These are phyloP conservation scores for Boletus sp. DNA, from an alignment of 768 basidiomycete species.

Conservation along the genomic window DNA sequence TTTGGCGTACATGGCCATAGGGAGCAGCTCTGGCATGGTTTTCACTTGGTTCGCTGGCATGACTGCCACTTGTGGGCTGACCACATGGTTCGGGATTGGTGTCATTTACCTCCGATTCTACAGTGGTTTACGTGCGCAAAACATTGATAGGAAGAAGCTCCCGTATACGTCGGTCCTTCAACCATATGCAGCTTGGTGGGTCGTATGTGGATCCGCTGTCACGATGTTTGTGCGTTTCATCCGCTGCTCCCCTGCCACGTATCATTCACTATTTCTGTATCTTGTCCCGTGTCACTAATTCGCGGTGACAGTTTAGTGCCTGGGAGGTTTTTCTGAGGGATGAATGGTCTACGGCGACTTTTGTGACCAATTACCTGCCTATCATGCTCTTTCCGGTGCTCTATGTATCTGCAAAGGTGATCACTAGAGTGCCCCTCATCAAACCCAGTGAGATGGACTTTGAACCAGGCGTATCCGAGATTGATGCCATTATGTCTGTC, in stretches of 20 bases:
- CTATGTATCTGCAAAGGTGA: constrained; percentile 32
- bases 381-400: constrained; percentile 43
- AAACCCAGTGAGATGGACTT: constrained; percentile 22
- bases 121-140: constrained; percentile 45
- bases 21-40: constrained; percentile 32
- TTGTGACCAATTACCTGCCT: constrained; percentile 39
- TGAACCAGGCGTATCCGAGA: constrained; percentile 8
- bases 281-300: neutral
- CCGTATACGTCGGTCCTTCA: constrained; percentile 43
- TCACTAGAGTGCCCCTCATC: constrained; percentile 8
- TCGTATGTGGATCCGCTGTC: constrained; percentile 20
- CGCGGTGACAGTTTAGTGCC: constrained; percentile 29
- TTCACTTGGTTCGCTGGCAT: constrained; percentile 39
- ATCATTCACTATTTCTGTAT: neutral
- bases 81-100: constrained; percentile 40
- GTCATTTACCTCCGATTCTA: constrained; percentile 45
- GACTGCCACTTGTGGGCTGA: constrained; percentile 37
- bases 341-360: constrained; percentile 34
- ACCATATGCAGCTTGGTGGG: constrained; percentile 40
- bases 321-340: constrained; percentile 37
- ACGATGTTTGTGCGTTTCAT: constrained; percentile 34
- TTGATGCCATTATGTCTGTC: constrained; percentile 19
- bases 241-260: neutral
- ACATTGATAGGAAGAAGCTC: constrained; percentile 42
- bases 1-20: too few species aligned